Evolutionary conservation across 2,329 filamentous ascomycete genomes (phyloP).

Genomic region (Fonsecaea multimorphosa): DNA sequence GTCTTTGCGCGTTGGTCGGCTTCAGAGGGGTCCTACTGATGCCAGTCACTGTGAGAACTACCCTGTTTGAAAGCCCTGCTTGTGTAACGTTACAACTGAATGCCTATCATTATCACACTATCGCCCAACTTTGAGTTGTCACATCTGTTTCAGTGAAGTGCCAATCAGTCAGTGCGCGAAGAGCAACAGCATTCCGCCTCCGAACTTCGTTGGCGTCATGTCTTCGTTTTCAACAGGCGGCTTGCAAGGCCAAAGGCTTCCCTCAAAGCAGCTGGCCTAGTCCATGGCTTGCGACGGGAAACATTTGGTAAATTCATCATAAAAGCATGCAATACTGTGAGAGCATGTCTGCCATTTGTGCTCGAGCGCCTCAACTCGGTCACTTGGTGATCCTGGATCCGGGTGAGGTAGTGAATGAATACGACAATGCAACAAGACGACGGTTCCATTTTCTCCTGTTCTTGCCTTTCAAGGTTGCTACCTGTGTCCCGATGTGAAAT

Average conservation of each 20-base stretch:
- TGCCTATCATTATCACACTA: constrained; percentile 7
- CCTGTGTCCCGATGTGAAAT: not conserved
- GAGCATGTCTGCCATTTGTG: not conserved
- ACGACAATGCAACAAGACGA: not conserved
- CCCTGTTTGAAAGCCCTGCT: not conserved
- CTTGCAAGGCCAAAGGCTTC: constrained; percentile 28
- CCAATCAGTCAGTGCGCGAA: constrained; percentile 41
- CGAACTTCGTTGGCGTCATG: constrained; percentile 34
- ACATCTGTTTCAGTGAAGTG: constrained; percentile 39
- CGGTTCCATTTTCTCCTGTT: not conserved
- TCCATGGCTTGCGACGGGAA: constrained; percentile 28
- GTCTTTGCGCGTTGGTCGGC: too few relatives aligned
- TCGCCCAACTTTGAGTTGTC: constrained; percentile 41
- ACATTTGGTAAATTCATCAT: constrained; percentile 32
- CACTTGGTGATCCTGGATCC: not conserved
- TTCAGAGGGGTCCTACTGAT: not conserved
- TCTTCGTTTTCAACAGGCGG: constrained; percentile 25
- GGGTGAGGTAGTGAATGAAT: not conserved
- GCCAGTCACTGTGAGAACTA: not conserved
- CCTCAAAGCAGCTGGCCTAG: constrained; percentile 17
- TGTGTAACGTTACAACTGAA: not conserved
- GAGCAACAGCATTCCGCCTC: constrained; percentile 33
- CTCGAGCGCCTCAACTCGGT: not conserved
- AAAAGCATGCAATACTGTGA: constrained; percentile 8
- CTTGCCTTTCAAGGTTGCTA: constrained; percentile 1